These are phyloP conservation scores for Leccinum longicurvipes DNA, from an alignment of 768 basidiomycete species.

Conservation along the genomic window DNA sequence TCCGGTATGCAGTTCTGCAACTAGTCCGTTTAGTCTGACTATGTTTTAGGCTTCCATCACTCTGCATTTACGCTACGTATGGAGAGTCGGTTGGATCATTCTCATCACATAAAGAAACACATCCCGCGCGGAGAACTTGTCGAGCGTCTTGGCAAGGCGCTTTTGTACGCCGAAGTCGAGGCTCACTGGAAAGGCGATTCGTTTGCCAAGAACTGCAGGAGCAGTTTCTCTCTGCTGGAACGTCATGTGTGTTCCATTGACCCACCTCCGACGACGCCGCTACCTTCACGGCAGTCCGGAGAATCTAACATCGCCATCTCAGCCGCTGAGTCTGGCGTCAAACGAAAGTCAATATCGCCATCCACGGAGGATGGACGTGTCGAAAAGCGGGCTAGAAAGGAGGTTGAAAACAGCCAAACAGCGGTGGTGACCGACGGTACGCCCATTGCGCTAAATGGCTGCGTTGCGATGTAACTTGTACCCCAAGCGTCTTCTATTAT, in stretches of 20 bases:
- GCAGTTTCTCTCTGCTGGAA: slow-evolving; percentile 71
- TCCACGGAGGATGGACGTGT: slow-evolving; percentile 45
- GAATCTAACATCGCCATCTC: slow-evolving; percentile 5
- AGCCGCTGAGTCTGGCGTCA: slow-evolving; percentile 29
- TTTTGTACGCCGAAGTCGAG: slow-evolving; percentile 81
- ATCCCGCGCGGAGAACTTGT: slow-evolving; percentile 80
- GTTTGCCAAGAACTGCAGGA: slow-evolving; percentile 62
- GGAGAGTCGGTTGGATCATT: slow-evolving; percentile 69
- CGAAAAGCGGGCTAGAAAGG: slow-evolving; percentile 63
- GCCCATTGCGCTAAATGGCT: slow-evolving; percentile 29
- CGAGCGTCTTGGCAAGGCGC: slow-evolving; percentile 74
- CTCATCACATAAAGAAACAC: slow-evolving; percentile 65
- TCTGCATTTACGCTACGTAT: slow-evolving; percentile 77
- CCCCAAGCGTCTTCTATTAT: slow-evolving; percentile 12
- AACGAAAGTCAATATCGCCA: slow-evolving; percentile 52
- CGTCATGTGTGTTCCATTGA: slow-evolving; percentile 67
- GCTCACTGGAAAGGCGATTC: slow-evolving; percentile 71
- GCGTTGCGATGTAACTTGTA: slow-evolving; percentile 1
- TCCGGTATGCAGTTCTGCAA: slow-evolving; percentile 49
- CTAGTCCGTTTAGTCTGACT: slow-evolving; percentile 6
- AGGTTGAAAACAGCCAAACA: slow-evolving; percentile 36
- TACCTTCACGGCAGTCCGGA: slow-evolving; percentile 17
- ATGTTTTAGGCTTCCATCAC: slow-evolving; percentile 64
- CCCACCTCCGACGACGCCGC: slow-evolving; percentile 23
- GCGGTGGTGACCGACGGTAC: slow-evolving; percentile 43